Evolutionary conservation across 2,329 filamentous ascomycete species (phyloP).

Genomic region (Oidium heveae): DNA sequence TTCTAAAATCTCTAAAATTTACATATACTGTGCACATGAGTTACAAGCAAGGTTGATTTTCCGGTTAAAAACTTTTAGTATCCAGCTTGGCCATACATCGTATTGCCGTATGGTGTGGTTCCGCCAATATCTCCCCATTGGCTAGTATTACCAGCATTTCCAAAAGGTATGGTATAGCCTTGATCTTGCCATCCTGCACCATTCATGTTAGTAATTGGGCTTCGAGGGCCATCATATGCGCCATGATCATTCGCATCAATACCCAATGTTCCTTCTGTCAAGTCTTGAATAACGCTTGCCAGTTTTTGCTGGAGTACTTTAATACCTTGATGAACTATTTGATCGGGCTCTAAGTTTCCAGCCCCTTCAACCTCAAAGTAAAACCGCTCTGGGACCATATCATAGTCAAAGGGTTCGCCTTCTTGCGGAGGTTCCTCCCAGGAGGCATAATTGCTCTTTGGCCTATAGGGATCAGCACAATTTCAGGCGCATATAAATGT

Average conservation of each 20-base stretch:
- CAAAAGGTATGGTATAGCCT: constrained; percentile 46
- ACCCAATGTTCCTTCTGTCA: constrained; percentile 28
- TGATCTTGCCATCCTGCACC: constrained; percentile 30
- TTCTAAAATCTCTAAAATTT: too few relatives aligned
- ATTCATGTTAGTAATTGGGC: constrained; percentile 31
- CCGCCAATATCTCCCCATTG: constrained; percentile 34
- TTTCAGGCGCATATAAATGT: too few relatives aligned
- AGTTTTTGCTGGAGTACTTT: constrained; percentile 76
- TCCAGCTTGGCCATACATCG: constrained; percentile 28
- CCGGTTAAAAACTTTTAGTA: neutral
- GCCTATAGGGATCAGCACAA: constrained; percentile 25
- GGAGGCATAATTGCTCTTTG: constrained; percentile 52
- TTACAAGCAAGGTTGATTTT: neutral
- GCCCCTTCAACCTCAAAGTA: constrained; percentile 86
- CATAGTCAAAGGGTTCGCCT: constrained; percentile 73
- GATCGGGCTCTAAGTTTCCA: constrained; percentile 70
- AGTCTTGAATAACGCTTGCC: constrained; percentile 49
- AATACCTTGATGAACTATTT: constrained; percentile 73
- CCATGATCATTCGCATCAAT: constrained; percentile 19
- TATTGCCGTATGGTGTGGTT: constrained; percentile 31
- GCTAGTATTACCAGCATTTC: constrained; percentile 28
- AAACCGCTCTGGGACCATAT: constrained; percentile 62
- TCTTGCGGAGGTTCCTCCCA: constrained; percentile 61
- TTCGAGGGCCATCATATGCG: constrained; percentile 33
- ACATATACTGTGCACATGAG: too few relatives aligned